Evolutionary conservation across 176 grass and related monocot genomes (phyloP).

Genomic region (Dendrocalamus sinicus): DNA sequence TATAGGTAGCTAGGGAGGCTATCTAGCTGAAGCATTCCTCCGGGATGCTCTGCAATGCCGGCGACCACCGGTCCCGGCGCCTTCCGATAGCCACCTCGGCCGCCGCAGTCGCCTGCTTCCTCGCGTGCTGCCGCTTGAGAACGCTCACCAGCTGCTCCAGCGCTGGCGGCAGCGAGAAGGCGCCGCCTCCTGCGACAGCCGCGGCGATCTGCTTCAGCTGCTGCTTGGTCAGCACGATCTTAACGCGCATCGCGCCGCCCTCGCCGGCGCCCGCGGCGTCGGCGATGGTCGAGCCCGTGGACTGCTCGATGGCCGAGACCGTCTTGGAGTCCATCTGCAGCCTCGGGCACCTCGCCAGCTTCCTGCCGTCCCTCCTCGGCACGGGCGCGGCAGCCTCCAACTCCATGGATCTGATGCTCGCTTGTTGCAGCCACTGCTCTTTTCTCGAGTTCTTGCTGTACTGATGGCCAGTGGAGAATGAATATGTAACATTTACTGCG

Average conservation of each 20-base stretch:
- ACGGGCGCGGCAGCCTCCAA: constrained; percentile 31
- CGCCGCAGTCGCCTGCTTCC: constrained; percentile 40
- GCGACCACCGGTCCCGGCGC: constrained; percentile 56
- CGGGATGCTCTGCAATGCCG: constrained; percentile 73
- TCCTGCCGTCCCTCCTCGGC: constrained; percentile 53
- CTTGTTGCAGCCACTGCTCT: neutral
- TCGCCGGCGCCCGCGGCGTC: neutral
- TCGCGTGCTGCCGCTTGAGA: constrained; percentile 61
- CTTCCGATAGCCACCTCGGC: neutral
- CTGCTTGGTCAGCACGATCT: constrained; percentile 77
- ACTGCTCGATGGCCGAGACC: constrained; percentile 54
- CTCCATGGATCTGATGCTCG: constrained; percentile 46
- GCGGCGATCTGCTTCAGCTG: constrained; percentile 72
- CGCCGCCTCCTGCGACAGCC: constrained; percentile 43
- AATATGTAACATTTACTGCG: constrained; percentile 33
- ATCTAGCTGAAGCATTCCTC: constrained; percentile 59
- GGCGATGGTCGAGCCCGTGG: constrained; percentile 42
- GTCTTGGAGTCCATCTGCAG: constrained; percentile 64
- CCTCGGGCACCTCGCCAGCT: constrained; percentile 68
- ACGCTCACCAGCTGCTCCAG: constrained; percentile 70
- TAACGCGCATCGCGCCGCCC: constrained; percentile 56
- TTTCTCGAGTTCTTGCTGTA: neutral
- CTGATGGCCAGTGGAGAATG: constrained; percentile 18
- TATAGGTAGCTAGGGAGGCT: neutral
- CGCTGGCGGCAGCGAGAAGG: constrained; percentile 51